These are phyloP conservation scores for Iodosphaeria phyllophila DNA, from an alignment of 2,329 filamentous ascomycete species.

Conservation along the genomic window DNA sequence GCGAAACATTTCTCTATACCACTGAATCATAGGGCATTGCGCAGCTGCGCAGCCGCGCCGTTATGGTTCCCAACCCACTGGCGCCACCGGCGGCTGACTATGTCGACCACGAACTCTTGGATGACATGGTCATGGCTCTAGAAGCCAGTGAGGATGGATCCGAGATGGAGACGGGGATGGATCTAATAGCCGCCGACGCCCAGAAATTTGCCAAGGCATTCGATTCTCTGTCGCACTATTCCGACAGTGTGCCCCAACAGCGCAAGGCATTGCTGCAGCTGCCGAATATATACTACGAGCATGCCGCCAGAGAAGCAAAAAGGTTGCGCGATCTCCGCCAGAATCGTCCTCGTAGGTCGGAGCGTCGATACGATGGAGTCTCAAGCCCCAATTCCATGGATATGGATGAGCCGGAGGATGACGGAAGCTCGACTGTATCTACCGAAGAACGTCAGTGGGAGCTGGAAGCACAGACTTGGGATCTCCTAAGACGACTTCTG, in stretches of 20 bases:
- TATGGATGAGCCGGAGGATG: conserved; percentile 27
- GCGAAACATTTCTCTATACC: too few species aligned
- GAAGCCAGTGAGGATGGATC: conserved; percentile 1
- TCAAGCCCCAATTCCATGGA: conserved; percentile 31
- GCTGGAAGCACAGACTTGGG: conserved; percentile 80
- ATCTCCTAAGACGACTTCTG: conserved; percentile 59
- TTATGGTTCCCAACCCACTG: too few species aligned
- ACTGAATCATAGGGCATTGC: too few species aligned
- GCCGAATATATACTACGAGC: conserved; percentile 42
- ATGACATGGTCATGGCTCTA: conserved; percentile 3
- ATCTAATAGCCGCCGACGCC: conserved; percentile 45
- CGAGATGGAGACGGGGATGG: conserved; percentile 1
- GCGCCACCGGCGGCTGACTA: too few species aligned
- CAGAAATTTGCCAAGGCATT: conserved; percentile 72
- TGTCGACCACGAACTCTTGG: too few species aligned
- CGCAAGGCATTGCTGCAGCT: conserved; percentile 51
- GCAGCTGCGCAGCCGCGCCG: too few species aligned
- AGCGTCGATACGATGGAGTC: conserved; percentile 5
- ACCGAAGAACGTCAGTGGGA: conserved; percentile 47
- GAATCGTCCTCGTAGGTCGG: background rate
- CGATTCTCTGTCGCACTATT: conserved; percentile 48
- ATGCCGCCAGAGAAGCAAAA: conserved; percentile 29
- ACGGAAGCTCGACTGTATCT: conserved; percentile 9
- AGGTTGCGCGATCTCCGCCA: conserved; percentile 21
- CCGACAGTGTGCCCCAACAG: conserved; percentile 30